Evolutionary conservation across 768 basidiomycete species (phyloP), one percentile per base, ranked within the genome.

Genomic region (Mrakia gelida): DNA sequence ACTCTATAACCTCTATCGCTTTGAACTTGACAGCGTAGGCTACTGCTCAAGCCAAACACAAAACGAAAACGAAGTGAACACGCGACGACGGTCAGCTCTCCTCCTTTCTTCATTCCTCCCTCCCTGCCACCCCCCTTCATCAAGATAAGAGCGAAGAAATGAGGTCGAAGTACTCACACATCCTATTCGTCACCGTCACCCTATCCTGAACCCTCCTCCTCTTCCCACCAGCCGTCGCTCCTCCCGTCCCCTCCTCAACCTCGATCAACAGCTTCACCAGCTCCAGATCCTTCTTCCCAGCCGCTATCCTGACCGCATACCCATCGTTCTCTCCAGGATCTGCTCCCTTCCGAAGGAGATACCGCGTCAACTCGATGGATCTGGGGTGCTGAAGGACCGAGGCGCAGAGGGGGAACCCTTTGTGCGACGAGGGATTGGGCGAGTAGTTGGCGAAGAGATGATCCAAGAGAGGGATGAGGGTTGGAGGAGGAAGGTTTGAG

Each of bases 221-320:
- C 68, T 80, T 75, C 7, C 65, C 78, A 34, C 52, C 54, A 9
- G 23, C 52, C 41, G 30, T 65, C 28, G 30, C 34, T 32, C 56
- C 52, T 34, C 32, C 68, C 38, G 9, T 32, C 81, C 9, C 81
- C 4, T 75, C 77, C 2, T 81, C 73, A 43, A 80, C 67, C 82
- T 94, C 92, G 70, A 97, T 87, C n/a, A 98, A 87, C 83, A 92
- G 83, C 81, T 88, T 89, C 59, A 97, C 90, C 65, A 95, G 85
- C 0, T 82, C 78, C 13, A 95, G 84, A 79, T 93, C 89, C 79
- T 88, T 89, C 80, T 88, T 88, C 59, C 88, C 87, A 72, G 97
- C 91, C 3, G 95, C 95, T 4, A 93, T 88, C 71, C 87, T 85
- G 26, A 97, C 86, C 0, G 94, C 87, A n/a, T 94, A 85, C 30